These are phyloP conservation scores for Kewa caespitosa DNA, from an alignment of 179 eudicot species.

Conservation along the genomic window DNA sequence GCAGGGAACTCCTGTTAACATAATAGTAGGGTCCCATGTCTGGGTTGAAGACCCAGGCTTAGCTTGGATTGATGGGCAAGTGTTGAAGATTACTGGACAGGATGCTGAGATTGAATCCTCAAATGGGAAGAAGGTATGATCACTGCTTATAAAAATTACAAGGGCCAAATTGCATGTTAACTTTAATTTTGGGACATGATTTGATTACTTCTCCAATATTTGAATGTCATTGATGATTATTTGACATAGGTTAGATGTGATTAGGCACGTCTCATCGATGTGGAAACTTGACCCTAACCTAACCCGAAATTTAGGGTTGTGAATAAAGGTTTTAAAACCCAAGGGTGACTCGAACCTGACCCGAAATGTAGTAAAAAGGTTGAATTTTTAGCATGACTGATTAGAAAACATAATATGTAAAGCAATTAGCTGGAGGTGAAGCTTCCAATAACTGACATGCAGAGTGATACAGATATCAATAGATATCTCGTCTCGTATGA, in stretches of 20 bases:
- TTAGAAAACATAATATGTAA: too few relatives aligned
- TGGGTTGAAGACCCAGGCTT: slow-evolving; percentile 82
- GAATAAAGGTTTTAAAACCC: too few relatives aligned
- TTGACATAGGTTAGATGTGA: slow-evolving; percentile 8
- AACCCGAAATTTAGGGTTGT: too few relatives aligned
- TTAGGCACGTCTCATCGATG: too few relatives aligned
- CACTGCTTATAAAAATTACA: background rate
- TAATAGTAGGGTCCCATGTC: slow-evolving; percentile 85
- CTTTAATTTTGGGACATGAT: background rate
- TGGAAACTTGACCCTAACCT: too few relatives aligned
- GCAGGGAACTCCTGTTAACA: slow-evolving; percentile 93
- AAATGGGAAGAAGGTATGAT: slow-evolving; percentile 71
- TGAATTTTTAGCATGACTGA: too few relatives aligned
- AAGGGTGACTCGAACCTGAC: too few relatives aligned
- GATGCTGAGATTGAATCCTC: slow-evolving; percentile 71
- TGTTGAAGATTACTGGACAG: slow-evolving; percentile 59
- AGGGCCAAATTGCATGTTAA: background rate
- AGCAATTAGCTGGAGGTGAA: too few relatives aligned
- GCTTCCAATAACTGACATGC: too few relatives aligned
- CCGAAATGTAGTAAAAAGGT: too few relatives aligned
- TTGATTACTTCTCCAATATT: slow-evolving; percentile 5
- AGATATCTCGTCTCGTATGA: too few relatives aligned
- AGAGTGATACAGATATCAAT: too few relatives aligned
- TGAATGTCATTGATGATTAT: background rate
- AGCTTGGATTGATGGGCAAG: slow-evolving; percentile 93